Base-by-base conservation (phyloP, 345 rosid genomes). In the Eucalyptus fibrosa region DNA sequence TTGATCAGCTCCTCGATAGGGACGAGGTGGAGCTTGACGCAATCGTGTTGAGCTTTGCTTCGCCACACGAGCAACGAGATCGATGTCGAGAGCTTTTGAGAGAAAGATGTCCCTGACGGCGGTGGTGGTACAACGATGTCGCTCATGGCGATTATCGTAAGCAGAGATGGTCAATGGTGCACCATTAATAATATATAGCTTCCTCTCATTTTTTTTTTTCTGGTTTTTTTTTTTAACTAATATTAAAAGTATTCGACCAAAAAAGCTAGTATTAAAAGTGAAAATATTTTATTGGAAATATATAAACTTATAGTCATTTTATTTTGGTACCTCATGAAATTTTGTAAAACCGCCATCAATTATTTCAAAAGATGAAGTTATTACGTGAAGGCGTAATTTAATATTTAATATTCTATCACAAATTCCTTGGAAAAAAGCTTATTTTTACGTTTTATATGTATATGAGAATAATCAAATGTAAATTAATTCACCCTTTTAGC, bases 51-150 rank as follows among this genome's bases (percentile, higher is more conserved):
- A 69, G 55, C 42, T 34, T 69, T 17, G 81, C 23, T 32, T 69
- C 12, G 81, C 81, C 12, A 2, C 23, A 32, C 42, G 1, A 69
- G 5, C 7, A 12, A 32, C 2, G 42, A 5, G 80, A 69, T 69
- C 1, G 24, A 69, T 19, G 3, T 67, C 24, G 12, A 67, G 23
- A 69, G 21, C 77, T 65, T 34, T n/a, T 15, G 21, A 65, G 77
- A 65, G 77, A n/a, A 34, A 65, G 81, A 34, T 69, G 80, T 69
- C 44, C 10, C 24, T 12, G 0, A 69, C 12, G 23, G 14, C 7
- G 44, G 12, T 4, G 1, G 2, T 0, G 7, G 4, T 34, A 23
- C 0, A 2, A 72, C 4, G 4, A 12, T 3, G 42, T 13, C 34
- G 28, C 14, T 17, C 24, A 3, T 72, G 26, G 8, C 2, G 15